A percentile compares a stretch with the other conserved stretches of the same genome.
These are phyloP conservation scores for Cladosporium sp. DNA, from an alignment of 2,329 filamentous ascomycete species.

Conservation along the genomic window DNA sequence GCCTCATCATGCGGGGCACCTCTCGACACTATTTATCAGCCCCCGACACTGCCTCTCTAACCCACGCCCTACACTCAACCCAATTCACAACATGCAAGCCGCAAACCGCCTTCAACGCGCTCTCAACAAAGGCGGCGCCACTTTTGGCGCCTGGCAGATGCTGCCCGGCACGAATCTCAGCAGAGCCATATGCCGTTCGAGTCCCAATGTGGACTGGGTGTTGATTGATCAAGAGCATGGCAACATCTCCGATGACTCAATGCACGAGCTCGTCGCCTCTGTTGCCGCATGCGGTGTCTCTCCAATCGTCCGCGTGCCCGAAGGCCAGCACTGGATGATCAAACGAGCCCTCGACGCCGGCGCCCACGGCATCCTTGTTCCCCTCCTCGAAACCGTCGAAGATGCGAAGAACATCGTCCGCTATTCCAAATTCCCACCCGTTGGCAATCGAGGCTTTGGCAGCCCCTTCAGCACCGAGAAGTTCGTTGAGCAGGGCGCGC, in stretches of 20 bases:
- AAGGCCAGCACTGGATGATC: slow-evolving; percentile 58
- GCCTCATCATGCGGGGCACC: background rate
- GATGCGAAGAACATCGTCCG: slow-evolving; percentile 49
- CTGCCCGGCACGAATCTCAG: slow-evolving; percentile 52
- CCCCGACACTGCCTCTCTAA: background rate
- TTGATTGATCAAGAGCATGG: slow-evolving; percentile 52
- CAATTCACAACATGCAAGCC: slow-evolving; percentile 43
- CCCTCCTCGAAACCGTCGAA: slow-evolving; percentile 36
- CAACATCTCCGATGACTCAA: slow-evolving; percentile 50
- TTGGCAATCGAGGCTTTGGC: slow-evolving; percentile 52
- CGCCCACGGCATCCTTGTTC: slow-evolving; percentile 55
- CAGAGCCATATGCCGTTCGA: slow-evolving; percentile 48
- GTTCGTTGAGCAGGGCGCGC: slow-evolving; percentile 18
- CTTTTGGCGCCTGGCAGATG: slow-evolving; percentile 55
- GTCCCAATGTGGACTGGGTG: slow-evolving; percentile 45
- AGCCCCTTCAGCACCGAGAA: slow-evolving; percentile 47
- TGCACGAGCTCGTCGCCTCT: slow-evolving; percentile 53
- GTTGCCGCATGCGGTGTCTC: slow-evolving; percentile 41
- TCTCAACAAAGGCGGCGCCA: slow-evolving; percentile 45
- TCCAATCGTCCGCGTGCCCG: slow-evolving; percentile 45
- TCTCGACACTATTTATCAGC: too few relatives aligned
- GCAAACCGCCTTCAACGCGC: slow-evolving; percentile 50
- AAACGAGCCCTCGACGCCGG: slow-evolving; percentile 57
- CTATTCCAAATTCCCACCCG: slow-evolving; percentile 53
- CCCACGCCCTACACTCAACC: background rate